Evolutionary conservation across 805 yeast genomes (phyloP), one percentile per base, ranked within the genome.

Genomic region (Myxozyma neglecta): DNA sequence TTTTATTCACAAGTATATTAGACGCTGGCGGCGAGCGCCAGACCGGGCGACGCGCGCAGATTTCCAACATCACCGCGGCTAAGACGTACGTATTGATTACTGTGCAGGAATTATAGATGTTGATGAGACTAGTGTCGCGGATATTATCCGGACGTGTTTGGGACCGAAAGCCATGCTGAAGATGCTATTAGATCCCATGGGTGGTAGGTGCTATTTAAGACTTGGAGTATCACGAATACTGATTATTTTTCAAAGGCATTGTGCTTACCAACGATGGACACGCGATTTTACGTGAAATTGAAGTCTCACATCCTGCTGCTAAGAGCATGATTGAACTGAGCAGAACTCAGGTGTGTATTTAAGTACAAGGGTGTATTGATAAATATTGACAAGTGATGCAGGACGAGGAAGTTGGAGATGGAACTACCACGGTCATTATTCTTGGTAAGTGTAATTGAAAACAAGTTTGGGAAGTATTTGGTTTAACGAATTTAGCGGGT

Each of bases 111-210:
- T 20, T 13, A 9, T 13, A n/a, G 14, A 32, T 29, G 16, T 13
- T 34, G 47, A 24, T 14, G 18, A 3, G 34, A 32, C 8, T 51
- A 72, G 75, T 1, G 98, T 93, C 46, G 96, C 97, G 0, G 99
- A 94, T 75, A 93, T 94, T 72, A 90, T 94, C 70, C 84, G 99
- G 75, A 94, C 99, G 32, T 94, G 99, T 82, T 81, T 94, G 63
- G 99, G 99, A 18, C 99, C 99, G 57, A 93, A 93, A 75, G 99
- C 99, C 40, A 94, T 94, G 99, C 83, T 94, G 65, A 94, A 94
- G 79, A 93, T 94, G 98, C 81, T 94, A 57, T 80, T 94, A 66
- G 99, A 94, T 74, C 99, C 99, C 60, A 88, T 88, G 86, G 81
- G 81, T 20, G 72, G 72, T 65, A 42, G 3, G 64, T 53, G 42